Evolutionary conservation across 768 basidiomycete species (phyloP), one percentile per base, ranked within the genome.

Genomic region (Kwoniella sp.): DNA sequence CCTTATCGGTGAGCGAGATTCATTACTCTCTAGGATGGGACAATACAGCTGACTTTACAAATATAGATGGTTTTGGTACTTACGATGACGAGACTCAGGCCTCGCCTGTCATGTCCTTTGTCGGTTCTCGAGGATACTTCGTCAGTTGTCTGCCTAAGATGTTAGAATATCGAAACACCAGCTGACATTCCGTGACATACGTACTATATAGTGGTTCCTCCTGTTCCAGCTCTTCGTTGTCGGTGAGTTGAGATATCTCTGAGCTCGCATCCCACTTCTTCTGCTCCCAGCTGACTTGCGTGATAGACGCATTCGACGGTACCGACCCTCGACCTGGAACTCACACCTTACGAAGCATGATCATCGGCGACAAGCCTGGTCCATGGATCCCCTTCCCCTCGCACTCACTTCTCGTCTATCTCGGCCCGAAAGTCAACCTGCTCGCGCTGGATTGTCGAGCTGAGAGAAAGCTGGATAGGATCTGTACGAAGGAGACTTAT

Each of bases 201-300:
- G 3, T 44, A 3, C 4, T 30, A 27, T 10, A 24, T 30, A 71
- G 71, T 73, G 74, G 83, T 99, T 88, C 81, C 83, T 95, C 22
- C 83, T 99, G 1, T 98, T 99, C 83, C 95, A 99, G 70, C 91
- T 90, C 69, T 94, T 94, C 78, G 86, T 90, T 70, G 88, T 89
- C 67, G 85, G 90, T 90, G 70, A 57, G 85, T 55, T 67, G 46
- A 9, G 8, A 22, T 5, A 7, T 40, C 26, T 10, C 10, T n/a
- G n/a, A 26, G 12, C 40, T 17, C 33, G 8, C n/a, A n/a, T n/a
- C n/a, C n/a, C n/a, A n/a, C n/a, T n/a, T n/a, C n/a, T n/a, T 25
- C 5, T 15, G 22, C 10, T 22, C 37, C 21, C 9, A 19, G 33
- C 49, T 53, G 30, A 36, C 50, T 57, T 12, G 19, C 36, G 22